A percentile compares a stretch with the other conserved stretches of the same genome.
Conservation (phyloP, 768 basidiomycete genomes). For the Amanita thiersii region DNA sequence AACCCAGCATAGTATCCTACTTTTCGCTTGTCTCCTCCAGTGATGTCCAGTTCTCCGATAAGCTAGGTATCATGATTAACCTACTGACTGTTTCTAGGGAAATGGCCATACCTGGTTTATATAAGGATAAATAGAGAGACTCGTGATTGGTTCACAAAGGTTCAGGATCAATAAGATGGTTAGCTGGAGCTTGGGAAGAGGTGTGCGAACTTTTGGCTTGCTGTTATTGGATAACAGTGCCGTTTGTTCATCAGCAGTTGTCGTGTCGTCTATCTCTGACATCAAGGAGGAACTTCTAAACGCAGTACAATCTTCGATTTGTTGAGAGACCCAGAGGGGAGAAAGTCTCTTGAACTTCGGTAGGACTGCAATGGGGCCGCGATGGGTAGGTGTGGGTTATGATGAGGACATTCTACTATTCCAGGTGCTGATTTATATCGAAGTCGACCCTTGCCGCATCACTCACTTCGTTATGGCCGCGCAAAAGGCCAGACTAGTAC, state of each 20-base stretch:
- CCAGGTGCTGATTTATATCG: too few species aligned
- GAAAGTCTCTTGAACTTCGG: too few species aligned
- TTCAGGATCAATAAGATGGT: slow-evolving; percentile 39
- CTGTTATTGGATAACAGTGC: background rate
- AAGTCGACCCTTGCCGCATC: too few species aligned
- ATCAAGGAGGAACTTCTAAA: too few species aligned
- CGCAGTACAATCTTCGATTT: too few species aligned
- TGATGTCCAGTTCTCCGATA: slow-evolving; percentile 54
- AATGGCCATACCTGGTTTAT: slow-evolving; percentile 5
- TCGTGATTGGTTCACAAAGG: slow-evolving; percentile 21
- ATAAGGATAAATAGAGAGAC: slow-evolving; percentile 6
- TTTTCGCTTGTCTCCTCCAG: slow-evolving; percentile 53
- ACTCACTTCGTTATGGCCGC: too few species aligned
- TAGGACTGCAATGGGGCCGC: too few species aligned
- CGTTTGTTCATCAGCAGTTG: slow-evolving; percentile 4
- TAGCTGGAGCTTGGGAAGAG: slow-evolving; percentile 46
- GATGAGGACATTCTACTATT: too few species aligned
- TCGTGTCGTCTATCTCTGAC: too few species aligned
- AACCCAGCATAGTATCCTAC: slow-evolving; percentile 65
- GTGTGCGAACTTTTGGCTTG: slow-evolving; percentile 20
- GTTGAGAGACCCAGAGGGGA: too few species aligned
- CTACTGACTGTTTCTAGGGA: background rate
- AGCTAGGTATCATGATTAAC: slow-evolving; percentile 36
- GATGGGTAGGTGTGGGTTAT: too few species aligned
- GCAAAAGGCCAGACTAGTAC: too few species aligned